A percentile compares a stretch with the other conserved stretches of the same genome.
Evolutionary conservation across 108 stramenopile genomes (phyloP).

Genomic region (Cyclotella atomus): DNA sequence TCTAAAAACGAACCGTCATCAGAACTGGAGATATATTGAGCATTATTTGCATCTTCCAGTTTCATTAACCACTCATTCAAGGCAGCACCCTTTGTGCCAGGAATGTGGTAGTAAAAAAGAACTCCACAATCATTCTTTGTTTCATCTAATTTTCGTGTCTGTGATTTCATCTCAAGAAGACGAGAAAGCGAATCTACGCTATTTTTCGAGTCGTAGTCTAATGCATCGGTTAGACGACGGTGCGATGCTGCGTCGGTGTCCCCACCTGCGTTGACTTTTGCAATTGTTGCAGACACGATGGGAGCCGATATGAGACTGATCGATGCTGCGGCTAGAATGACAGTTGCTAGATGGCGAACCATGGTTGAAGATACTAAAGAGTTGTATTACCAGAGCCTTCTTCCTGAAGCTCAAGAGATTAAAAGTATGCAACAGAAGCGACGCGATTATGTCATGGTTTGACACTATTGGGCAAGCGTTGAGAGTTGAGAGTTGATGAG

Average conservation of each 20-base stretch:
- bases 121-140: constrained; percentile 32
- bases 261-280: neutral
- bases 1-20: constrained; percentile 21
- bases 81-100: constrained; percentile 22
- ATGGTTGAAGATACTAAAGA: too few species aligned
- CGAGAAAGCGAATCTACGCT: neutral
- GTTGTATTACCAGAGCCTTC: too few species aligned
- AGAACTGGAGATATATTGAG: constrained; percentile 30
- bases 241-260: neutral
- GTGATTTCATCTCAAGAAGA: constrained; percentile 22
- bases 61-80: constrained; percentile 35
- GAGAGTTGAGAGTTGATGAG: too few species aligned
- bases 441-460: too few species aligned
- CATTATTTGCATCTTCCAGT: constrained; percentile 18
- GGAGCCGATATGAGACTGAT: neutral
- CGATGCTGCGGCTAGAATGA: neutral
- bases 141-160: constrained; percentile 37
- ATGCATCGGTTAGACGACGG: neutral
- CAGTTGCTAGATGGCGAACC: too few species aligned
- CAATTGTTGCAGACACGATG: neutral
- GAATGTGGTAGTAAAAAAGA: constrained; percentile 38
- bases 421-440: too few species aligned
- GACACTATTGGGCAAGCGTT: too few species aligned
- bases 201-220: neutral
- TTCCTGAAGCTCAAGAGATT: too few species aligned